These are phyloP conservation scores for Fusarium sp. DNA, from an alignment of 2,329 filamentous ascomycete species.

Conservation along the genomic window DNA sequence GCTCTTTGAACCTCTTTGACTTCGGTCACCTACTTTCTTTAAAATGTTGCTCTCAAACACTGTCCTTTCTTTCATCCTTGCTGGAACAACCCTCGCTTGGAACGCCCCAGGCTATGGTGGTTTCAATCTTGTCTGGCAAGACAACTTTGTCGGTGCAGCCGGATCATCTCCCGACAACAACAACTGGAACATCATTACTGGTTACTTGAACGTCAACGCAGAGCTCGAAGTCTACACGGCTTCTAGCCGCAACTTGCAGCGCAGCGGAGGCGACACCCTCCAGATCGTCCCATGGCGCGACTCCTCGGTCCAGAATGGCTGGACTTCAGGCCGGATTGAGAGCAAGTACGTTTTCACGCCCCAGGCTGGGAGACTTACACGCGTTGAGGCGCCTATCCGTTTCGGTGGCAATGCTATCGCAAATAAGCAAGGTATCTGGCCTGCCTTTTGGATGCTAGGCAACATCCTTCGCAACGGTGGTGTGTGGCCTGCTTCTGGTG, in stretches of 20 bases:
- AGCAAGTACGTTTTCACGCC: slow-evolving; percentile 59
- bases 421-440: slow-evolving; percentile 57
- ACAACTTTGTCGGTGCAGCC: slow-evolving; percentile 55
- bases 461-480: slow-evolving; percentile 35
- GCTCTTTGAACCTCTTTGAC: background rate
- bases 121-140: slow-evolving; percentile 56
- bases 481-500: slow-evolving; percentile 39
- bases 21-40: background rate
- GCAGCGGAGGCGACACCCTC: slow-evolving; percentile 59
- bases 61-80: background rate
- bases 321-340: slow-evolving; percentile 64
- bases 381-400: slow-evolving; percentile 57
- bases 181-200: slow-evolving; percentile 59
- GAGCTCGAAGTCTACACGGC: slow-evolving; percentile 60
- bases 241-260: slow-evolving; percentile 58
- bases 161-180: slow-evolving; percentile 51
- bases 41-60: background rate
- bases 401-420: slow-evolving; percentile 49
- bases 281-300: slow-evolving; percentile 61
- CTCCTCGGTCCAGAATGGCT: slow-evolving; percentile 46
- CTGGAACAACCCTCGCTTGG: slow-evolving; percentile 1
- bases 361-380: slow-evolving; percentile 50
- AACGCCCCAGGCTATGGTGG: slow-evolving; percentile 53
- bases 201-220: slow-evolving; percentile 57
- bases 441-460: slow-evolving; percentile 44